Evolutionary conservation across 2,329 filamentous ascomycete species (phyloP).

Genomic region (Trichoderma sp.): DNA sequence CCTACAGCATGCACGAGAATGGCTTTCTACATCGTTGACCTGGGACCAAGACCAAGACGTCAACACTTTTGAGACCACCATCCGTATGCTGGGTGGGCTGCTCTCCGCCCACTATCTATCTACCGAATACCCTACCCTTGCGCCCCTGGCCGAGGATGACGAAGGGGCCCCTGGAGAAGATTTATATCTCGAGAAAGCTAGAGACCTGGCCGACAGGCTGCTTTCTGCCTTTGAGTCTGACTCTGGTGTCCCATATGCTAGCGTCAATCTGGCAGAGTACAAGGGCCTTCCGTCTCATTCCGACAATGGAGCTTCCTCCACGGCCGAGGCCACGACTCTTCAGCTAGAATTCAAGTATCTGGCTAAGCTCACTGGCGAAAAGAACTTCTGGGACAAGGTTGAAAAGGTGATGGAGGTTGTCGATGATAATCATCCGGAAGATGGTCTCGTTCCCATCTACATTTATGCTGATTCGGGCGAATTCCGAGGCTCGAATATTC

Average conservation of each 20-base stretch:
- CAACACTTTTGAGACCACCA: conserved; percentile 96
- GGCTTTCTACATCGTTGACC: conserved; percentile 75
- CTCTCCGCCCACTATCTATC: conserved; percentile 95
- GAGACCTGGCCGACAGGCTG: conserved; percentile 84
- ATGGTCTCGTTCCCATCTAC: conserved; percentile 89
- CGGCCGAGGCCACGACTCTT: conserved; percentile 85
- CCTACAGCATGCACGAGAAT: conserved; percentile 79
- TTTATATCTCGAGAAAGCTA: conserved; percentile 92
- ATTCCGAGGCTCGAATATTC: conserved; percentile 82
- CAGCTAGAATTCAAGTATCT: conserved; percentile 98
- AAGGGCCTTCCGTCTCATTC: conserved; percentile 77
- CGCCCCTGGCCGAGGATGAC: conserved; percentile 69
- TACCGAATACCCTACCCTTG: conserved; percentile 74
- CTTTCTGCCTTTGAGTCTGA: conserved; percentile 82
- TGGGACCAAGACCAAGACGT: conserved; percentile 95
- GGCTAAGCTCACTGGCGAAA: conserved; percentile 89
- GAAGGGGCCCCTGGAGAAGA: conserved; percentile 75
- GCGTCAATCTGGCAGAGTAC: conserved; percentile 77
- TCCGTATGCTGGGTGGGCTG: conserved; percentile 92
- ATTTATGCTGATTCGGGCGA: conserved; percentile 74
- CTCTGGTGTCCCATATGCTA: conserved; percentile 86
- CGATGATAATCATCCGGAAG: conserved; percentile 73
- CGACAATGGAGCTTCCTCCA: conserved; percentile 85
- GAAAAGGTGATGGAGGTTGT: conserved; percentile 91
- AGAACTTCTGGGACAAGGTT: conserved; percentile 84